phyloP scores from a whole-genome alignment of 345 rosid species.

The Lenwebbia sp. region DNA sequence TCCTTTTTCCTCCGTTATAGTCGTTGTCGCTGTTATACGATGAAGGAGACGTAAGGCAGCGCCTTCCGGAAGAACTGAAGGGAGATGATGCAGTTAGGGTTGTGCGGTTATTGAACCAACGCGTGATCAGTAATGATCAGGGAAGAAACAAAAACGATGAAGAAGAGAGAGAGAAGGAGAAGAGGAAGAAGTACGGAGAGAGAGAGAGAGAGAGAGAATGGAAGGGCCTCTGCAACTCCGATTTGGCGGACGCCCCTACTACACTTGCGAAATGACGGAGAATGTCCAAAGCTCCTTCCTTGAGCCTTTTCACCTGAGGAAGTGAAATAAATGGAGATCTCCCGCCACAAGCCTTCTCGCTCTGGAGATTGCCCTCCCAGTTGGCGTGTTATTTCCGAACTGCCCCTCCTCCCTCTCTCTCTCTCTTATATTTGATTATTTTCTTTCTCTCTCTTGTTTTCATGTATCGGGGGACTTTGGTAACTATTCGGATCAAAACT shows the following conservation, averaged over 20 bases:
- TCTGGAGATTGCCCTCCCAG: background rate
- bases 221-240: background rate
- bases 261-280: background rate
- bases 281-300: background rate
- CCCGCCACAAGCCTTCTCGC: background rate
- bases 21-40: background rate
- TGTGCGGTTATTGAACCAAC: background rate
- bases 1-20: background rate
- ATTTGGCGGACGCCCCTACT: background rate
- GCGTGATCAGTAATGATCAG: background rate
- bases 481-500: background rate
- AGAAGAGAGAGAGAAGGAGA: background rate
- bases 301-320: background rate
- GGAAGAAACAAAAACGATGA: background rate
- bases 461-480: background rate
- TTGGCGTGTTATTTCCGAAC: background rate
- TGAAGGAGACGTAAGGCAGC: background rate
- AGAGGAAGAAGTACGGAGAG: background rate
- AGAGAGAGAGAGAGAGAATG: background rate
- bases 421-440: background rate
- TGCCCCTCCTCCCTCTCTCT: background rate
- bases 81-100: background rate
- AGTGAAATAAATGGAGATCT: background rate
- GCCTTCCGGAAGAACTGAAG: background rate
- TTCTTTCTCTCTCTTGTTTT: background rate